phyloP scores from a whole-genome alignment of 257 asterid species.

The Solanum chiquidenum region DNA sequence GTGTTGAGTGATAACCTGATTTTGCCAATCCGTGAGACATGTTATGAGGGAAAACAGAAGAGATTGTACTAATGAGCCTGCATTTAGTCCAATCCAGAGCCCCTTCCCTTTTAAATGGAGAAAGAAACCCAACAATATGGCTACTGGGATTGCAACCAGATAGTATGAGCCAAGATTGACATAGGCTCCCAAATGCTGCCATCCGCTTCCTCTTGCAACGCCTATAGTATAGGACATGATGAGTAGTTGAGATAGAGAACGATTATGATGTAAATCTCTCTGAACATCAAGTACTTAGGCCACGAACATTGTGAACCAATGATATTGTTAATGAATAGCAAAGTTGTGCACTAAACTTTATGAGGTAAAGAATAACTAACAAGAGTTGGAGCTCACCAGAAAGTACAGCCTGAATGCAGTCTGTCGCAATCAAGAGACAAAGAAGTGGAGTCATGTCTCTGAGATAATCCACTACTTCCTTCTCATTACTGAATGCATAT shows the following conservation, averaged over 20 bases:
- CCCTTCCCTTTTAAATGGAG: constrained; percentile 35
- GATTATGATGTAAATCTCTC: background rate
- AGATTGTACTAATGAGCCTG: constrained; percentile 38
- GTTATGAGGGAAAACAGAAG: constrained; percentile 25
- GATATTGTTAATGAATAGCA: background rate
- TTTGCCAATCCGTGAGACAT: constrained; percentile 37
- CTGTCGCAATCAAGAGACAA: constrained; percentile 3
- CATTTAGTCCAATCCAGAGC: constrained; percentile 50
- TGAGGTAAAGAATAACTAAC: background rate
- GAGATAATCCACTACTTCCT: constrained; percentile 11
- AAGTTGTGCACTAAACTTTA: background rate
- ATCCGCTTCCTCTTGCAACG: constrained; percentile 60
- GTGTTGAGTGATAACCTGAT: constrained; percentile 25
- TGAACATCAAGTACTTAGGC: background rate
- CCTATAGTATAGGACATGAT: constrained; percentile 11
- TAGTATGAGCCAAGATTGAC: constrained; percentile 50
- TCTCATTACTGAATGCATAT: constrained; percentile 12
- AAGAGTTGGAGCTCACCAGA: constrained; percentile 1
- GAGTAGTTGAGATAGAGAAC: background rate
- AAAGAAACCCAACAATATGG: constrained; percentile 30
- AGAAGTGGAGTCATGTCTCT: constrained; percentile 6
- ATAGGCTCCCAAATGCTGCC: constrained; percentile 63
- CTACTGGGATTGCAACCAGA: constrained; percentile 40
- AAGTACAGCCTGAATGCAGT: constrained; percentile 7
- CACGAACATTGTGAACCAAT: background rate